These are phyloP conservation scores for Saccharomycopsis sp. DNA, from an alignment of 805 yeast species.

Conservation along the genomic window DNA sequence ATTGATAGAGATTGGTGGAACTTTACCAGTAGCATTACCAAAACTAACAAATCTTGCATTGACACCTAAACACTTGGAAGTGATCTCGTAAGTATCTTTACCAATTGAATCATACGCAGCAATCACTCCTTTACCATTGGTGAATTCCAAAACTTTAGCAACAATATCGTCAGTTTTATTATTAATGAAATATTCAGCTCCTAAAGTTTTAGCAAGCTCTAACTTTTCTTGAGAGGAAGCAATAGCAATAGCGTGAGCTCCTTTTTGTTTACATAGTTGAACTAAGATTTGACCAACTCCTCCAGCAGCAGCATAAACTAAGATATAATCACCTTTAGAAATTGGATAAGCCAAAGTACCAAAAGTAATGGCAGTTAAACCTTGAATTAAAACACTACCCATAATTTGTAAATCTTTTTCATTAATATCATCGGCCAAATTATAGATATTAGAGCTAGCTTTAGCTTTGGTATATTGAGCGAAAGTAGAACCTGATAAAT, in stretches of 20 bases:
- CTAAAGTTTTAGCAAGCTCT: constrained; percentile 50
- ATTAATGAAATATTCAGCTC: constrained; percentile 68
- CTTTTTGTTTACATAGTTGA: constrained; percentile 51
- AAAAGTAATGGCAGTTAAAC: constrained; percentile 71
- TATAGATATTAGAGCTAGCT: constrained; percentile 30
- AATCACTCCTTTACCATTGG: constrained; percentile 56
- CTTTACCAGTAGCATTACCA: constrained; percentile 83
- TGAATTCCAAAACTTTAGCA: constrained; percentile 45
- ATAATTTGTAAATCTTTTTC: constrained; percentile 43
- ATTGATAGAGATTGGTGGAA: constrained; percentile 51
- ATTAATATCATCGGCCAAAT: constrained; percentile 36
- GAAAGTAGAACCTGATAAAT: constrained; percentile 42
- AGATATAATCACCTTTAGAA: constrained; percentile 55
- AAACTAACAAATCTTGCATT: constrained; percentile 68
- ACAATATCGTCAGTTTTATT: constrained; percentile 43
- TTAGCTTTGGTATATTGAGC: constrained; percentile 58
- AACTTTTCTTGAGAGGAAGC: constrained; percentile 74
- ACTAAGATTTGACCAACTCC: constrained; percentile 73
- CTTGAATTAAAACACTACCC: constrained; percentile 60
- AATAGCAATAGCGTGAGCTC: constrained; percentile 77
- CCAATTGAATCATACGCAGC: constrained; percentile 72
- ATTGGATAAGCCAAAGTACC: constrained; percentile 56
- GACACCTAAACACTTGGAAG: constrained; percentile 49
- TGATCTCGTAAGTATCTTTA: constrained; percentile 59
- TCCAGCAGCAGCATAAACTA: constrained; percentile 93